Base-by-base conservation (phyloP, 805 yeast genomes). In the Metschnikowia matae region DNA sequence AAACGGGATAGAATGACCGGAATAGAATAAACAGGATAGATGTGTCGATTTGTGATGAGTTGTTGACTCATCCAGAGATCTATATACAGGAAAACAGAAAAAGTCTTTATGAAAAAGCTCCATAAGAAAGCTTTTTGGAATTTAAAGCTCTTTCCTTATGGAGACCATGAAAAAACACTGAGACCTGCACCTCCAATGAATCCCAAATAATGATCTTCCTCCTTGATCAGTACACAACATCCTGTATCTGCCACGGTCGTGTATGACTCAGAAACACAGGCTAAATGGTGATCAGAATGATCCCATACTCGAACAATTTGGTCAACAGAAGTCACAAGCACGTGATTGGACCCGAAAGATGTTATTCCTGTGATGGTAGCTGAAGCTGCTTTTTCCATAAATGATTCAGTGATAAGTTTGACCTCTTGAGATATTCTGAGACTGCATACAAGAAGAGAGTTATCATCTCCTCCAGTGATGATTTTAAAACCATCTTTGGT, bases 211-310 rank as follows among this genome's bases (percentile, higher is more conserved):
- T 54, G 48, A 1, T 66, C 69, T 10, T 64, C 62, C 4, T 57
- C 54, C 1, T 64, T 54, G 0, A 64, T 55, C 2, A 75, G 56
- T 46, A 75, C 88, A 29, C 83, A 66, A 42, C 89, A 83, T 0
- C 96, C 97, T 0, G 97, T 89, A 61, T 92, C 99, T 0, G 97
- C 96, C 34, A 90, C 81, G 0, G 96, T 84, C 1, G 96, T 88
- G 64, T 85, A 87, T 41, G 64, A 64, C 0, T 77, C 70, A 7
- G 75, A 74, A 2, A 51, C 48, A 36, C 70, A 65, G 3, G 51
- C 41, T 37, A 72, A 56, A 0, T 56, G 57, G 0, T 56, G 57
- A 1, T 59, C 49, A 7, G 66, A 62, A n/a, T 60, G 54, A 3
- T 65, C 52, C 97, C 97, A 91, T 4, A 77, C 46, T 48, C 85